Percentiles rank a stretch among this genome's conserved stretches.
Conservation (phyloP, 2,329 filamentous ascomycete genomes). For the Acarospora socialis region DNA sequence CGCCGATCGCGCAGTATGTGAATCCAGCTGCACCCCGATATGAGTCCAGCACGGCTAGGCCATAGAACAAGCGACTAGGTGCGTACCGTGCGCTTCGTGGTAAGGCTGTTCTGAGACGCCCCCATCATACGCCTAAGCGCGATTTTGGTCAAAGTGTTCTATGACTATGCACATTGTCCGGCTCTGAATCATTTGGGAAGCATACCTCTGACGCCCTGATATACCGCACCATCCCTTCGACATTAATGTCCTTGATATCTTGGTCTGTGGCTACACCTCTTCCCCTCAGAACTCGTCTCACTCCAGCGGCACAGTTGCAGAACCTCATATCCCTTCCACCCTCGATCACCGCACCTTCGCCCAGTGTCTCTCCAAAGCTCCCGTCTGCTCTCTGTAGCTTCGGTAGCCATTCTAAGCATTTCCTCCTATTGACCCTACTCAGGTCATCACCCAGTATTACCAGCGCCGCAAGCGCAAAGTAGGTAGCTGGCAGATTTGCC, state of each 20-base stretch:
- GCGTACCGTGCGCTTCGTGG: constrained; percentile 68
- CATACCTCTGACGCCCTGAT: constrained; percentile 50
- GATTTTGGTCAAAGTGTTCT: constrained; percentile 18
- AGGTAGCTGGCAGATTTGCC: constrained; percentile 77
- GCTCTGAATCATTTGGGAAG: constrained; percentile 18
- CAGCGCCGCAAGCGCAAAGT: constrained; percentile 69
- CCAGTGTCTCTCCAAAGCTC: constrained; percentile 76
- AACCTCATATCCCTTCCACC: constrained; percentile 78
- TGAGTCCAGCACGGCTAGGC: constrained; percentile 15
- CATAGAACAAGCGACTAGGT: constrained; percentile 9
- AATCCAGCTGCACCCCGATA: constrained; percentile 52
- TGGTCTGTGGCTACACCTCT: constrained; percentile 38
- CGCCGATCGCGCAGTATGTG: constrained; percentile 73
- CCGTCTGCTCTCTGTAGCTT: constrained; percentile 68
- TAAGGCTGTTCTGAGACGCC: constrained; percentile 65
- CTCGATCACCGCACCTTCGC: constrained; percentile 44
- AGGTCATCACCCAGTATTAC: constrained; percentile 51
- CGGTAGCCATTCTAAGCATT: constrained; percentile 60
- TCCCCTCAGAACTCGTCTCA: constrained; percentile 69
- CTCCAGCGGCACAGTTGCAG: constrained; percentile 68
- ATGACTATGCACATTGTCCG: constrained; percentile 9
- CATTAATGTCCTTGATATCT: constrained; percentile 57
- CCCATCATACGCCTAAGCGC: constrained; percentile 59
- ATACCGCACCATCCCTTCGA: constrained; percentile 54
- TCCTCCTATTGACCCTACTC: constrained; percentile 48